A percentile compares a stretch with the other conserved stretches of the same genome.
Conservation (phyloP, 1,284 basidiomycete genomes). For the Irpex lacteus region DNA sequence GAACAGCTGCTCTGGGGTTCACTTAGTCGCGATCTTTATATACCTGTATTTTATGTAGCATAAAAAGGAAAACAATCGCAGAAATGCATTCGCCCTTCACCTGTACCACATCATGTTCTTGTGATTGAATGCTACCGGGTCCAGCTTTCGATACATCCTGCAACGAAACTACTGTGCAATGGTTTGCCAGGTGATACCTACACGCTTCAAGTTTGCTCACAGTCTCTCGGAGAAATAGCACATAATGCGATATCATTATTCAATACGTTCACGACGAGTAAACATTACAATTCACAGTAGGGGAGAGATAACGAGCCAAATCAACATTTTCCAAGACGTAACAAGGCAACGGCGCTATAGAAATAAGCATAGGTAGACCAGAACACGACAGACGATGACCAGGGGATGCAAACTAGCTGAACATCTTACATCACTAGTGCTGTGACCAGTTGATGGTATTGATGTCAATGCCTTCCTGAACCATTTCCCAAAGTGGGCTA, state of each 20-base stretch:
- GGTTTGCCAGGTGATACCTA: too few relatives aligned
- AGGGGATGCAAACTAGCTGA: background rate
- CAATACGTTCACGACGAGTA: background rate
- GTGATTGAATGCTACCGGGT: too few relatives aligned
- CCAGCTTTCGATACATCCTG: too few relatives aligned
- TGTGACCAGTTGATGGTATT: slow-evolving; percentile 92
- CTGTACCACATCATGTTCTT: background rate
- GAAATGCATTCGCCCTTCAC: background rate
- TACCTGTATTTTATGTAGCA: slow-evolving; percentile 1
- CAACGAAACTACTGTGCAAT: too few relatives aligned
- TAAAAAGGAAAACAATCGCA: background rate
- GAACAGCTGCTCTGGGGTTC: background rate
- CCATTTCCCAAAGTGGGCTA: slow-evolving; percentile 97
- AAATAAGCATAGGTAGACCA: background rate
- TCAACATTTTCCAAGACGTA: background rate
- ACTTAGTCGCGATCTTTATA: background rate
- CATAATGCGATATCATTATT: background rate
- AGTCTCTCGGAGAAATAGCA: background rate
- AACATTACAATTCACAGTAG: slow-evolving; percentile 15
- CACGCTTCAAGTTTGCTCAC: background rate
- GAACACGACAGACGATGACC: background rate
- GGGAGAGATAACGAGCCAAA: background rate
- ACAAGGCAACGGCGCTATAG: background rate
- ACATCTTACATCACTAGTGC: slow-evolving; percentile 32
- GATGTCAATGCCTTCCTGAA: slow-evolving; percentile 96